Percentiles rank a stretch among this genome's conserved stretches.
These are phyloP conservation scores for Ehretia macrophylla DNA, from an alignment of 257 asterid species.

Conservation along the genomic window DNA sequence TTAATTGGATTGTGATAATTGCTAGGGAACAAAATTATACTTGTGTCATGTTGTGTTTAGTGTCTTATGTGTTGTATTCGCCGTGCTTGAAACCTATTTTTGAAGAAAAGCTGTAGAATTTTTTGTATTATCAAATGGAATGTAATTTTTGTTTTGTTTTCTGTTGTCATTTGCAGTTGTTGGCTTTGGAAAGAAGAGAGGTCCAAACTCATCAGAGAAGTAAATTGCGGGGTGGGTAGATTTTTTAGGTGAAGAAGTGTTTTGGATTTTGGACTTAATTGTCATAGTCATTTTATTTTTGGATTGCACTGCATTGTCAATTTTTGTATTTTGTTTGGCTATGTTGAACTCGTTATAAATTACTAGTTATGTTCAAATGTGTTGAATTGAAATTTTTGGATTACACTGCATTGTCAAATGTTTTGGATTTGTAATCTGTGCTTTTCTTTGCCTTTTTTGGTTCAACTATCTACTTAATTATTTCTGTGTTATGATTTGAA, in stretches of 20 bases:
- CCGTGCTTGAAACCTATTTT: background rate
- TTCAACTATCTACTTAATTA: too few relatives aligned
- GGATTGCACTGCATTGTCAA: background rate
- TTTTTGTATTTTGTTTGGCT: too few relatives aligned
- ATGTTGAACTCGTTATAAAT: background rate
- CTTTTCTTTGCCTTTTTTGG: too few relatives aligned
- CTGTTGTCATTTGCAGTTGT: constrained; percentile 50
- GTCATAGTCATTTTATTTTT: constrained; percentile 13
- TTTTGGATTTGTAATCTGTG: too few relatives aligned
- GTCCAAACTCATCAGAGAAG: constrained; percentile 83
- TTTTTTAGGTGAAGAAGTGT: constrained; percentile 12
- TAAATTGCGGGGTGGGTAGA: constrained; percentile 22
- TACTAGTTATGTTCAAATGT: background rate
- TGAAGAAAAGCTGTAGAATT: background rate
- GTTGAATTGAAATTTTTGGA: background rate
- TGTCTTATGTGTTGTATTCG: too few relatives aligned
- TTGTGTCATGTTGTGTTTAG: too few relatives aligned
- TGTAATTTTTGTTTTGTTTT: background rate
- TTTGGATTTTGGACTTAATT: constrained; percentile 8
- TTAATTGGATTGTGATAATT: too few relatives aligned
- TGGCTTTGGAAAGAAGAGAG: constrained; percentile 89
- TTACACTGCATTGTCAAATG: too few relatives aligned
- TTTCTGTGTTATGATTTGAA: too few relatives aligned
- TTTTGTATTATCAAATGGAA: background rate
- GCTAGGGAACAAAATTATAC: too few relatives aligned